These are phyloP conservation scores for Magnusiomyces clavatus DNA, from an alignment of 1,139 yeast species.

Conservation along the genomic window DNA sequence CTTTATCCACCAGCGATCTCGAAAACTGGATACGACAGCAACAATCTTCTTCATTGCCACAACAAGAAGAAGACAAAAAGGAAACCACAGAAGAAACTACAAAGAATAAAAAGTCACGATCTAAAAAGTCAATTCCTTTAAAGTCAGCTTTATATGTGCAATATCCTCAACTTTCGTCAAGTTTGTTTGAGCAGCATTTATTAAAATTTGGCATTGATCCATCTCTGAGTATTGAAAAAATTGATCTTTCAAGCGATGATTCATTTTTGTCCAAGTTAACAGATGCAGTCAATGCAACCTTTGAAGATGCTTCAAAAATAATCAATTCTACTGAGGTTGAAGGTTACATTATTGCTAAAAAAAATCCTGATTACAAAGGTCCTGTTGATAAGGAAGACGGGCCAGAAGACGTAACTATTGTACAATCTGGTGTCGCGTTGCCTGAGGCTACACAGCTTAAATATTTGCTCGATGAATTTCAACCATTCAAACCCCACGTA, in stretches of 20 bases:
- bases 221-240: constrained; percentile 24
- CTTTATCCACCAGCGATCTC: constrained; percentile 36
- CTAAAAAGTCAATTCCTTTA: constrained; percentile 42
- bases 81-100: background rate
- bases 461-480: constrained; percentile 69
- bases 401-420: too few relatives aligned
- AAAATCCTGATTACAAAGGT: constrained; percentile 44
- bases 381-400: too few relatives aligned
- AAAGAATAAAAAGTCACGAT: constrained; percentile 8
- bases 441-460: constrained; percentile 27
- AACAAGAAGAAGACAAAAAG: background rate
- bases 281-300: constrained; percentile 44
- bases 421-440: too few relatives aligned
- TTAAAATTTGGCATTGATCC: constrained; percentile 42
- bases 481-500: constrained; percentile 62
- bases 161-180: constrained; percentile 71
- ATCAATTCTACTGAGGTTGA: constrained; percentile 30
- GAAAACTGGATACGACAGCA: constrained; percentile 39
- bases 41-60: background rate
- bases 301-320: constrained; percentile 30
- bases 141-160: constrained; percentile 64
- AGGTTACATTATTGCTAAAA: constrained; percentile 64
- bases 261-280: constrained; percentile 30
- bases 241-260: constrained; percentile 15
- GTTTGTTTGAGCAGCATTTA: constrained; percentile 57